phyloP scores from a whole-genome alignment of 177 flowering plant genomes.

The Vitis hybrid region DNA sequence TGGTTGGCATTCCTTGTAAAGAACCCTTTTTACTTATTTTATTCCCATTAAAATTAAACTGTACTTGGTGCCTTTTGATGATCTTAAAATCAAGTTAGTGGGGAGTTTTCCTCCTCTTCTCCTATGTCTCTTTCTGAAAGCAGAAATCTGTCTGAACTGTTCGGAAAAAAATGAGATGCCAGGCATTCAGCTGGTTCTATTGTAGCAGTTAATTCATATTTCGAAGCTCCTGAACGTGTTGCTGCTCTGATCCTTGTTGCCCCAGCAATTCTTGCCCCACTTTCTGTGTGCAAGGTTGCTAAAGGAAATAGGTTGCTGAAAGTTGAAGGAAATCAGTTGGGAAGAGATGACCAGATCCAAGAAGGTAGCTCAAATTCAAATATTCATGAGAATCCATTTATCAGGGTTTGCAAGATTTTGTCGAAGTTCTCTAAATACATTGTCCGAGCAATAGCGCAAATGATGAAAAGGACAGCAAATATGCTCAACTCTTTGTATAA shows the following conservation, averaged over 20 bases:
- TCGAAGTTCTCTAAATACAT: conserved; percentile 33
- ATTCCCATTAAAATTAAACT: neutral
- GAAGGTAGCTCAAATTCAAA: conserved; percentile 24
- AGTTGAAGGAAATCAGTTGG: conserved; percentile 21
- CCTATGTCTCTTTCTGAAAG: conserved; percentile 18
- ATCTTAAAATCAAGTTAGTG: neutral
- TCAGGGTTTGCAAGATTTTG: conserved; percentile 30
- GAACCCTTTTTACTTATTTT: too few relatives aligned
- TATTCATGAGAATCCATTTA: conserved; percentile 26
- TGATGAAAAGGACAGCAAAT: conserved; percentile 47
- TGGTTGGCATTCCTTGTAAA: neutral
- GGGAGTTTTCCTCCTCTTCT: conserved; percentile 8
- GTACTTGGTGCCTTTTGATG: neutral
- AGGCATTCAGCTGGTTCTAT: conserved; percentile 96
- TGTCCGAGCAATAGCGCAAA: conserved; percentile 23
- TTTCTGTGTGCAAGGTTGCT: conserved; percentile 17
- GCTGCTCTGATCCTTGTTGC: conserved; percentile 95
- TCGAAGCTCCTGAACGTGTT: conserved; percentile 87
- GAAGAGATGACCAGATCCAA: conserved; percentile 22
- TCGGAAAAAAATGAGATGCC: conserved; percentile 19
- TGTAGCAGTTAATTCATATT: conserved; percentile 78
- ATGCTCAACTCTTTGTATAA: conserved; percentile 48
- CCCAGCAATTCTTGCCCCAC: conserved; percentile 85
- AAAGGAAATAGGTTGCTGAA: conserved; percentile 19
- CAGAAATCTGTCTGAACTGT: conserved; percentile 17